These are phyloP conservation scores for Xylaria nigripes DNA, from an alignment of 495 filamentous ascomycete species.

Conservation along the genomic window DNA sequence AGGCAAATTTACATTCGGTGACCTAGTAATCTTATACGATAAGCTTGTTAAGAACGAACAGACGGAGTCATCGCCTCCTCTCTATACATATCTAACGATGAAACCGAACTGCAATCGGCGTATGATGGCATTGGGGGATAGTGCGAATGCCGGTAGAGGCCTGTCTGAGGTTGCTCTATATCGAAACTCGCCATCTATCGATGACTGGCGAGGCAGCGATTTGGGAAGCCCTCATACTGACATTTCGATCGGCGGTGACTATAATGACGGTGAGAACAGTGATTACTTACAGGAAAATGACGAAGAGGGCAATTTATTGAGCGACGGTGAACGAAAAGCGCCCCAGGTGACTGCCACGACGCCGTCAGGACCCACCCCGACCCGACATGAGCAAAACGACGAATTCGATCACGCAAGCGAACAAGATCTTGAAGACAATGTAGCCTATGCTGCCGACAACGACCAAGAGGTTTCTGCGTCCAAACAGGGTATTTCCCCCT, in stretches of 20 bases:
- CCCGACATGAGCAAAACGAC: not conserved
- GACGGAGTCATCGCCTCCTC: conserved; percentile 12
- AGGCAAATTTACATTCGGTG: conserved; percentile 24
- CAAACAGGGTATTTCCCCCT: conserved; percentile 19
- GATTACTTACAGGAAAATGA: conserved; percentile 19
- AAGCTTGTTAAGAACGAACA: conserved; percentile 30
- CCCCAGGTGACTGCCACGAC: not conserved
- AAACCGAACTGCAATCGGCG: conserved; percentile 25
- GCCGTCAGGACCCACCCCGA: not conserved
- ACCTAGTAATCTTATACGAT: conserved; percentile 31
- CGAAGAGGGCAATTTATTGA: not conserved
- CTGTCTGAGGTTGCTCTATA: conserved; percentile 24
- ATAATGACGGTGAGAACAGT: conserved; percentile 47
- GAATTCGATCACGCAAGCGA: conserved; percentile 13
- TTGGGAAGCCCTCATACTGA: conserved; percentile 8
- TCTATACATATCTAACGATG: conserved; percentile 27
- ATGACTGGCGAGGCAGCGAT: conserved; percentile 10
- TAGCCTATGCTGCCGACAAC: conserved; percentile 28
- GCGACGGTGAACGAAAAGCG: not conserved
- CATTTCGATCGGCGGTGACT: conserved; percentile 5
- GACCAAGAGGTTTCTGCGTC: conserved; percentile 21
- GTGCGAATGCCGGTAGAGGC: conserved; percentile 24
- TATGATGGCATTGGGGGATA: conserved; percentile 25
- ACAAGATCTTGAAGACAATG: conserved; percentile 15
- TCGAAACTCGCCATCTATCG: conserved; percentile 15